Evolutionary conservation across 352 stramenopile genomes (phyloP).

Genomic region (Pythium vanterpoolii): DNA sequence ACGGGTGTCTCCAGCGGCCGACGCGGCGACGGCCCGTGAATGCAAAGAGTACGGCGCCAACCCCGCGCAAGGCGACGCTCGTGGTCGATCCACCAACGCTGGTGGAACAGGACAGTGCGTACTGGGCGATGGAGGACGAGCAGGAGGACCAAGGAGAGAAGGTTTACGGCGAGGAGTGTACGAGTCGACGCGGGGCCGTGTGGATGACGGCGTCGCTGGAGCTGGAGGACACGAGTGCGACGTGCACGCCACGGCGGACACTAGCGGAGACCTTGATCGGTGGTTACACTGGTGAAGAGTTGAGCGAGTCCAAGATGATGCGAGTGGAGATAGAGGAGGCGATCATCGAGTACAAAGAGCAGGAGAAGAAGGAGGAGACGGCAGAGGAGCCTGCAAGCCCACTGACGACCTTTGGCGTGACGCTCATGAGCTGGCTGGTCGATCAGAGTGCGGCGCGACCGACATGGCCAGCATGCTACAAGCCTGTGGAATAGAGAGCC

Average conservation of each 20-base stretch:
- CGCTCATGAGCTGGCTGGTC: conserved; percentile 12
- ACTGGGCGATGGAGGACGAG: conserved; percentile 4
- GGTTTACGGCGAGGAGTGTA: neutral
- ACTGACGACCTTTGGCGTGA: conserved; percentile 7
- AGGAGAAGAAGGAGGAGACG: neutral
- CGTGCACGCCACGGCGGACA: neutral
- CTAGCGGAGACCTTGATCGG: conserved; percentile 8
- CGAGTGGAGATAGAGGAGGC: neutral
- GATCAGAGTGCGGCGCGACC: neutral
- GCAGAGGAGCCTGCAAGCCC: neutral
- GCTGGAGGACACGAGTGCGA: neutral
- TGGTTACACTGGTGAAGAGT: neutral
- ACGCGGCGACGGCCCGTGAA: conserved; percentile 30
- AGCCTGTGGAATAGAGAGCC: conserved; percentile 5
- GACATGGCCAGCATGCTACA: conserved; percentile 1
- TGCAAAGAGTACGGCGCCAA: neutral
- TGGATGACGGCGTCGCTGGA: neutral
- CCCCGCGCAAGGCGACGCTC: conserved; percentile 2
- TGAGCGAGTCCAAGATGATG: neutral
- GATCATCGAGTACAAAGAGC: neutral
- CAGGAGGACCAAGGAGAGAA: neutral
- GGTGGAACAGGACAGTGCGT: neutral
- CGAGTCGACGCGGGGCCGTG: neutral
- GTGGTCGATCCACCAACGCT: neutral
- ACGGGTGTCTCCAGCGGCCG: conserved; percentile 31